Evolutionary conservation across 2,329 filamentous ascomycete species (phyloP).

Genomic region (Aspergillus sp.): DNA sequence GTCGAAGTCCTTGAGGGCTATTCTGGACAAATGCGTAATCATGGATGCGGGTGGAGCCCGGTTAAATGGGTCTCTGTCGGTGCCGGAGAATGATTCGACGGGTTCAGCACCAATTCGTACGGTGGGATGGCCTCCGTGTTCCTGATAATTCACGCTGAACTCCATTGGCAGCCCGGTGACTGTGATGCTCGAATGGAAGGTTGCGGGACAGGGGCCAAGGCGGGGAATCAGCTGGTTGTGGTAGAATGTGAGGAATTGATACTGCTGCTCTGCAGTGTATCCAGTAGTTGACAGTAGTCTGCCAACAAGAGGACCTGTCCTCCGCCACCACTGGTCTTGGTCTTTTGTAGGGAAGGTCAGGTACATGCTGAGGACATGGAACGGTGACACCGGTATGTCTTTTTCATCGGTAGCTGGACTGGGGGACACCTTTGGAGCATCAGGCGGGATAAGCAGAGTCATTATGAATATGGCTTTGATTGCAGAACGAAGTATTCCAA

Average conservation of each 20-base stretch:
- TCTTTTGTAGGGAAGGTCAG: background rate
- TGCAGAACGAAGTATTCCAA: too few species aligned
- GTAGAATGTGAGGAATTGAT: background rate
- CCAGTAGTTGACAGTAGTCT: background rate
- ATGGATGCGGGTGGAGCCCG: background rate
- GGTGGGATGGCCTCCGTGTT: background rate
- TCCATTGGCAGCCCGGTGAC: slow-evolving; percentile 1
- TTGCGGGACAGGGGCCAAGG: background rate
- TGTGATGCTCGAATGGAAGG: background rate
- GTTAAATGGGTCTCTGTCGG: background rate
- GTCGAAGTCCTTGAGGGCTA: background rate
- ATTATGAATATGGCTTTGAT: too few species aligned
- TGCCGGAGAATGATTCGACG: background rate
- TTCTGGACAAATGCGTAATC: background rate
- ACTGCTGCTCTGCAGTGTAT: background rate
- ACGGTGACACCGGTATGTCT: background rate
- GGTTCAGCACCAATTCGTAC: background rate
- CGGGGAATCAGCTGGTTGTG: background rate
- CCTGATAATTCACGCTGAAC: slow-evolving; percentile 9
- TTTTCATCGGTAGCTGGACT: too few species aligned
- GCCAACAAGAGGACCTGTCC: background rate
- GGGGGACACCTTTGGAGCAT: too few species aligned
- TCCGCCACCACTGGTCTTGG: background rate
- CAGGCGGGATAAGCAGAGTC: too few species aligned
- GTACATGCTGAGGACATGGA: background rate